Percentiles rank a stretch among this genome's conserved stretches.
Evolutionary conservation across 495 filamentous ascomycete genomes (phyloP).

Genomic region (Diplogelasinospora grovesii): DNA sequence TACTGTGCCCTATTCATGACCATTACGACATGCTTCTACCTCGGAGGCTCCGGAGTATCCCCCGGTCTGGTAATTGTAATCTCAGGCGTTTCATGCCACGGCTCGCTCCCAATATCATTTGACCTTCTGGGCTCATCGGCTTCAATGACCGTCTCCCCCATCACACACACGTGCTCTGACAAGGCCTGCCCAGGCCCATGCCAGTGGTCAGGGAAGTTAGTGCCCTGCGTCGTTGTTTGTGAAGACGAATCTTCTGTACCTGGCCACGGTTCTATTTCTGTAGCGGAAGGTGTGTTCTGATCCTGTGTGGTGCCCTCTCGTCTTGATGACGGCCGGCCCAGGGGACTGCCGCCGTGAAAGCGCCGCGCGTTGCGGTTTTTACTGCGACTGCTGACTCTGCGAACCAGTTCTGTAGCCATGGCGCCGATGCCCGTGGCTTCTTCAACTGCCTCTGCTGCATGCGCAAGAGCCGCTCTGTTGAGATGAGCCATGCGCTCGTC

Average conservation of each 20-base stretch:
- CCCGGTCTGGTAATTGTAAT: no score
- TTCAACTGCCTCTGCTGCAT: slow-evolving; percentile 29
- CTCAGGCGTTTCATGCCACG: no score
- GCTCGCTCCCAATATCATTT: no score
- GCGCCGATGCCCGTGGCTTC: slow-evolving; percentile 25
- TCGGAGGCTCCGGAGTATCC: no score
- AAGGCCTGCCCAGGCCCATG: slow-evolving; percentile 16
- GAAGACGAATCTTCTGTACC: not conserved
- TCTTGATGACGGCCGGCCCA: slow-evolving; percentile 14
- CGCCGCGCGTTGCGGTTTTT: slow-evolving; percentile 17
- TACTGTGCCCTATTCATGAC: no score
- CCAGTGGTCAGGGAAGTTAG: slow-evolving; percentile 12
- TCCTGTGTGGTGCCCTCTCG: no score
- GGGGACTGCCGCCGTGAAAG: slow-evolving; percentile 17
- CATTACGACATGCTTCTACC: no score
- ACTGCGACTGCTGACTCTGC: slow-evolving; percentile 31
- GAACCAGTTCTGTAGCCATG: slow-evolving; percentile 25
- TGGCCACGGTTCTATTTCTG: not conserved
- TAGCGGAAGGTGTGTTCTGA: not conserved
- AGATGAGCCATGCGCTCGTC: slow-evolving; percentile 34
- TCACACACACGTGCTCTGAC: slow-evolving; percentile 22
- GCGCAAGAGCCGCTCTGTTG: slow-evolving; percentile 32
- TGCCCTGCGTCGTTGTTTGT: no score
- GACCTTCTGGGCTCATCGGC: no score
- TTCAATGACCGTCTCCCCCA: slow-evolving; percentile 27